Percentiles rank a stretch among this genome's conserved stretches.
Conservation (phyloP, 2,329 filamentous ascomycete genomes). For the Xylaria polymorpha region DNA sequence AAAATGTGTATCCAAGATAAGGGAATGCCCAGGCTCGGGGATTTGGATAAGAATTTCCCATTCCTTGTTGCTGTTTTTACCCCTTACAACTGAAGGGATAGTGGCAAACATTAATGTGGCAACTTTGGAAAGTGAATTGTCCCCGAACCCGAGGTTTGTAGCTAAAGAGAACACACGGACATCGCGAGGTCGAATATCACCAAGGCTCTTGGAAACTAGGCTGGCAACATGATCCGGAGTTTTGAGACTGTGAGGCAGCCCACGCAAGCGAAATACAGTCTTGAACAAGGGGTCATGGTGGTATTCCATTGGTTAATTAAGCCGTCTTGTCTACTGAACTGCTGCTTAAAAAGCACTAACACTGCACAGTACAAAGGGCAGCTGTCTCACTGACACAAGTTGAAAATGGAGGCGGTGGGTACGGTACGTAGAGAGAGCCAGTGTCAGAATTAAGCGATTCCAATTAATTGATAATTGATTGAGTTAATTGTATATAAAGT, state of each 20-base stretch:
- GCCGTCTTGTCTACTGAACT: too few relatives aligned
- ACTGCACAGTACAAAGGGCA: too few relatives aligned
- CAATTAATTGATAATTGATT: too few relatives aligned
- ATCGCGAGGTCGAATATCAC: conserved; percentile 27
- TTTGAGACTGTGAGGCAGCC: conserved; percentile 18
- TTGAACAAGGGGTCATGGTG: not conserved
- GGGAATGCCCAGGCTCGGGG: conserved; percentile 1
- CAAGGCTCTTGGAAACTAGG: conserved; percentile 28
- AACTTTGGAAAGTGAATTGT: conserved; percentile 33
- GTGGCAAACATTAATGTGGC: conserved; percentile 40
- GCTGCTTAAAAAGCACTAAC: too few relatives aligned
- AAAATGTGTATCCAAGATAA: conserved; percentile 44
- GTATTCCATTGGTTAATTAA: conserved; percentile 1
- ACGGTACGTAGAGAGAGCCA: too few relatives aligned
- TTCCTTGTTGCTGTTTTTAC: conserved; percentile 11
- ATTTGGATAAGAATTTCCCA: conserved; percentile 10
- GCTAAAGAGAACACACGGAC: conserved; percentile 40
- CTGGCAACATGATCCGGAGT: conserved; percentile 20
- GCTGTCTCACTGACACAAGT: too few relatives aligned
- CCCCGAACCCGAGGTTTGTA: conserved; percentile 25
- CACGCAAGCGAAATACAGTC: conserved; percentile 28
- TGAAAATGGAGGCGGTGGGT: too few relatives aligned
- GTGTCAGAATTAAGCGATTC: too few relatives aligned
- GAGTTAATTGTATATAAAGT: too few relatives aligned
- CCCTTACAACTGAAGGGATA: conserved; percentile 24